Evolutionary conservation across 192 early-diverging fungal species (phyloP), one percentile per base, ranked within the genome.

Genomic region (Spizellomyces sp.): DNA sequence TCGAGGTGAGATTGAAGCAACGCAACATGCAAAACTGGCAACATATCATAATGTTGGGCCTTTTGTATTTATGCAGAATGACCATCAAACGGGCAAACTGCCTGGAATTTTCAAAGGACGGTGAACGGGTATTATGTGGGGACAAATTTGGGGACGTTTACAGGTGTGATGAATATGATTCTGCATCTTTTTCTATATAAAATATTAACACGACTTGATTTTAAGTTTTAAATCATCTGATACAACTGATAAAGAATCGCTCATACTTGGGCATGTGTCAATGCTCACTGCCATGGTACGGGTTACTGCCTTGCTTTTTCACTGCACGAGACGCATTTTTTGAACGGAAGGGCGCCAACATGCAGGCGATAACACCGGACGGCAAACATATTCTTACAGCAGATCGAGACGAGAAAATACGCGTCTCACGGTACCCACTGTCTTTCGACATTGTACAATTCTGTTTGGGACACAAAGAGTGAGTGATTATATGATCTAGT

Each of bases 141-240:
- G 98, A 99, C 79, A 98, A 98, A 78, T 96, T 95, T 84, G 98
- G 98, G 7, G 98, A 99, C 83, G 89, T 94, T 19, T 91, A 95
- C 76, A 80, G 87, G 90, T 92, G 27, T 36, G 27, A 36, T 36
- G 1, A 3, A 36, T 36, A 36, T 36, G 27, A 36, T 36, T 82
- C 64, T 54, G 21, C 27, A 68, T 68, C n/a, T 70, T 21, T 52
- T 21, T 0, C 5, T 68, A 22, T 12, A 6, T 36, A 36, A 36
- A 2, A 36, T 36, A 36, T 36, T 36, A 36, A 36, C 27, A 36
- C 0, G 27, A 36, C 3, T 36, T 36, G 0, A 36, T 3, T 60
- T 22, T 1, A 41, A 71, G 65, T 44, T 67, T 67, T 59, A 50
- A 77, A 9, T 43, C 70, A 3, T 75, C 80, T 58, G 75, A 82